Evolutionary conservation across 1,284 basidiomycete species (phyloP).

Genomic region (Athelia psychrophila): DNA sequence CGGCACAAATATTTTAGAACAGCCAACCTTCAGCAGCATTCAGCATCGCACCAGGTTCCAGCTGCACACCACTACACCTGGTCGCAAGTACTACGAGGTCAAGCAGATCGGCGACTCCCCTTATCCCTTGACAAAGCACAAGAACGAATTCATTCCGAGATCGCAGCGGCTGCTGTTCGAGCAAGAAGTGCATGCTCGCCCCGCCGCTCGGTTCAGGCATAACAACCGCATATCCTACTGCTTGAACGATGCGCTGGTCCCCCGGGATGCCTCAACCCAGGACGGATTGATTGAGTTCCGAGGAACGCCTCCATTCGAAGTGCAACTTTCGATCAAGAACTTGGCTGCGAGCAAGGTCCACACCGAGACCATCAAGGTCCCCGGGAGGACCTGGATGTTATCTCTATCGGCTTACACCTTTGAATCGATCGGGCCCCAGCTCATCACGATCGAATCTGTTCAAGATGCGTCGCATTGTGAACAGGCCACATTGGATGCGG

Average conservation of each 20-base stretch:
- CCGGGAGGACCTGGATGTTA: conserved; percentile 71
- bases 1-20: conserved; percentile 60
- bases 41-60: conserved; percentile 82
- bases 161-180: conserved; percentile 71
- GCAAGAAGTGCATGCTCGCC: conserved; percentile 78
- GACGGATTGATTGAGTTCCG: conserved; percentile 67
- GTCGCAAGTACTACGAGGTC: conserved; percentile 87
- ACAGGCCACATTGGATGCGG: conserved; percentile 65
- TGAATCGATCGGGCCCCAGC: conserved; percentile 76
- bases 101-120: conserved; percentile 84
- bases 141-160: conserved; percentile 57
- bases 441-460: conserved; percentile 74
- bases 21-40: conserved; percentile 83
- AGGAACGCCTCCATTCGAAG: conserved; percentile 86
- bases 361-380: conserved; percentile 55
- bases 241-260: conserved; percentile 63
- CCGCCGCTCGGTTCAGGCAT: conserved; percentile 74
- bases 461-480: conserved; percentile 80
- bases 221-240: conserved; percentile 72
- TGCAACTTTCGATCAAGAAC: conserved; percentile 76
- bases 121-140: conserved; percentile 74
- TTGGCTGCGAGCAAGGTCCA: conserved; percentile 65
- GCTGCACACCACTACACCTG: conserved; percentile 75
- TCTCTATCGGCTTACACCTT: conserved; percentile 74
- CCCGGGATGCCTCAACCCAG: conserved; percentile 44